Base-by-base conservation (phyloP, 148 eudicot species). In the Chenopodium formosanum region DNA sequence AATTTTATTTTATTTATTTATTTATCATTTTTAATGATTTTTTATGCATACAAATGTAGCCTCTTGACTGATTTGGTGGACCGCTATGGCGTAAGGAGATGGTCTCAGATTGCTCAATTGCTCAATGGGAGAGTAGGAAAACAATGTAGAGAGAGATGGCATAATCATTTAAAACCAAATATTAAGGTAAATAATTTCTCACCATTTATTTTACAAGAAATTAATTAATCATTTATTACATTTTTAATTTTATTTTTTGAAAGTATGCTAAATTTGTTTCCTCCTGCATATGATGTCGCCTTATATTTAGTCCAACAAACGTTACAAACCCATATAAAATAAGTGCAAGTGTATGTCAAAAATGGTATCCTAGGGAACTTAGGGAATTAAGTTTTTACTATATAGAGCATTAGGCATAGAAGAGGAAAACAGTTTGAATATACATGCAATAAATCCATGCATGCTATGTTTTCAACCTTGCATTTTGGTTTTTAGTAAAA, bases 131-230 rank as follows among this genome's bases (percentile, higher is more conserved):
- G 99, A 79, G 91, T 90, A 20, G 99, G 99, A 17, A 96, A 96
- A 86, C 98, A 96, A 78, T 96, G 99, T 64, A 89, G 99, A 77
- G 99, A 96, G 83, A 89, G 99, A 82, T 96, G 99, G 99, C 97
- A 96, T 84, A 96, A 94, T 80, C 99, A 96, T 87, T 87, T 96
- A 19, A 91, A 91, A 84, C 98, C 99, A 56, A 88, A 96, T 83
- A 94, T 96, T 84, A 96, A 96, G 92, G 99, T 91, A 81, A 69
- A 85, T 56, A 56, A 46, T 22, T n/a, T 3, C 13, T 71, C 29
- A 37, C 44, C 32, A 44, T 67, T 44, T 56, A 27, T 82, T 75
- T 67, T 1, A 16, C 23, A 6, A 14, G 11, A 17, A 31, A 17
- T 14, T 14, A 2, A 34, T 11, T 70, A 4, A 27, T 40, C 44